Conservation (phyloP, 2,329 filamentous ascomycete species). For the Periconia digitata region DNA sequence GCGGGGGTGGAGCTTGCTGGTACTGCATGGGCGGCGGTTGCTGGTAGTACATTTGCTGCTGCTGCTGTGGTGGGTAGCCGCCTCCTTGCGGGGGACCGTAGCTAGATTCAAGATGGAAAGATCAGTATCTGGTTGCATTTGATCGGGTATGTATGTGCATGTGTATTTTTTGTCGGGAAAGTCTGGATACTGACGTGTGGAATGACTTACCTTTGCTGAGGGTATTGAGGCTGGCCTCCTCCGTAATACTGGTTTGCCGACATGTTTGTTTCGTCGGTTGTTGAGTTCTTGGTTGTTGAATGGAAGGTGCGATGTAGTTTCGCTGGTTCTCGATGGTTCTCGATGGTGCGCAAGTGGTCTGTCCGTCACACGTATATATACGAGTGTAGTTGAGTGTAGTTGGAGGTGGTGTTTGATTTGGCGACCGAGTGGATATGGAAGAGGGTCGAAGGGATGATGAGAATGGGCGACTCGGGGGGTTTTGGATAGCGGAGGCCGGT, state of each 20-base stretch:
- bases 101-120: conserved; percentile 9
- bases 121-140: too few species aligned
- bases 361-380: not conserved
- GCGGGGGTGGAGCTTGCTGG: conserved; percentile 53
- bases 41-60: conserved; percentile 30
- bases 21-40: conserved; percentile 47
- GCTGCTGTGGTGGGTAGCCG: conserved; percentile 27
- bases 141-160: too few species aligned
- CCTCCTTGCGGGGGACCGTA: conserved; percentile 22
- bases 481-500: too few species aligned
- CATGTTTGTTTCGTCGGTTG: conserved; percentile 22
- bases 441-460: not conserved
- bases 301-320: too few species aligned
- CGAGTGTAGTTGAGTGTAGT: not conserved
- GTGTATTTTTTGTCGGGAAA: too few species aligned
- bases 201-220: conserved; percentile 38
- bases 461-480: not conserved
- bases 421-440: too few species aligned
- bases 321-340: too few species aligned
- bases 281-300: not conserved
- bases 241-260: conserved; percentile 43
- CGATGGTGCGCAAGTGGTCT: too few species aligned
- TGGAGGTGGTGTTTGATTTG: too few species aligned
- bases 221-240: conserved; percentile 37
- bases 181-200: too few species aligned